Evolutionary conservation across 192 early-diverging fungal genomes (phyloP), one percentile per base, ranked within the genome.

Genomic region (Hyaloraphidium curvatum): DNA sequence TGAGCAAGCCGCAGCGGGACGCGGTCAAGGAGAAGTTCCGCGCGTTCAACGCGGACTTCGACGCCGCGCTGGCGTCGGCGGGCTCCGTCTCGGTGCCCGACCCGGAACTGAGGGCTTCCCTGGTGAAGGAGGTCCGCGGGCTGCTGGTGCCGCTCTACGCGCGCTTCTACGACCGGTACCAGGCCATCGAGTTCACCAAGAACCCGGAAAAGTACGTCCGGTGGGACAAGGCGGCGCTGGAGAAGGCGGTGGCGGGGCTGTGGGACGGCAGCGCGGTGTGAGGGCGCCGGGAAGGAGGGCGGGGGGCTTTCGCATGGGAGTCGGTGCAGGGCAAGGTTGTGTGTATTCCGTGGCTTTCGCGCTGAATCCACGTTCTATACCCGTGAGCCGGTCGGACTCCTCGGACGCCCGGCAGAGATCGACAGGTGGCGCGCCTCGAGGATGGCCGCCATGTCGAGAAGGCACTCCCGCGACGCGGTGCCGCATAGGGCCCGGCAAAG

Each of bases 1-100:
- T 88, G 31, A 67, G 76, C 31, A 81, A 71, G 37, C 63, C 62
- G n/a, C 83, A 91, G 53, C 68, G 71, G 3, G 76, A 83, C 40
- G 55, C 62, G 33, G 71, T 91, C 55, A 91, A 91, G 58, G 85
- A 86, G 55, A 82, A 79, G 57, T 87, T 89, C 71, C 85, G 82
- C 62, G 79, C 77, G 52, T 91, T 91, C 59, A 88, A 91, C 61
- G 72, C 63, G 28, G 80, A 81, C 41, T 80, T 91, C 65, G 87
- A 91, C 25, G 82, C 83, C 28, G 61, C 77, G 3, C 77, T 66
- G 59, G 66, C 73, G 35, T 60, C 67, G 11, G 86, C 88, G 51
- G 78, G 77, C 52, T 62, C 67, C 3, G 88, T 85, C 60, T 70
- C 80, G 16, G 77, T 91, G 14, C 84, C 87, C 2, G 87, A 91